Evolutionary conservation across 805 yeast genomes (phyloP).

Genomic region (Suhomyces tanzawaensis): DNA sequence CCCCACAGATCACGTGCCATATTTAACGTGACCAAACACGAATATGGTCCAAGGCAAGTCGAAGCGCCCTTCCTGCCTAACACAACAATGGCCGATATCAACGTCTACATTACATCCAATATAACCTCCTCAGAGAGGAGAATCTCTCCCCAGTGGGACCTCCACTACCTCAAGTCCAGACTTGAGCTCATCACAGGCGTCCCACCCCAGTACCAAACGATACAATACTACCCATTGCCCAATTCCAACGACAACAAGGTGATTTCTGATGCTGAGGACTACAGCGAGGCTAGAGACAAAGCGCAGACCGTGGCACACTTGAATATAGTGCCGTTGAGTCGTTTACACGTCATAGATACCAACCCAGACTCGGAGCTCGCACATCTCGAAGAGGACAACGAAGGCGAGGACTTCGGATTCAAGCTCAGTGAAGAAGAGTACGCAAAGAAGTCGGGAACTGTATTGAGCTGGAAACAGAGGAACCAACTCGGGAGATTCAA

Average conservation of each 20-base stretch:
- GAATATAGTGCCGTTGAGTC: constrained; percentile 37
- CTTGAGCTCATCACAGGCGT: constrained; percentile 76
- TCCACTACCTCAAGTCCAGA: constrained; percentile 49
- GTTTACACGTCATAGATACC: constrained; percentile 58
- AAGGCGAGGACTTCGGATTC: constrained; percentile 31
- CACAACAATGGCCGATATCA: constrained; percentile 40
- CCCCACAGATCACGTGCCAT: too few relatives aligned
- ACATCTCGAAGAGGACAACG: constrained; percentile 23
- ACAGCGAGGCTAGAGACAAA: constrained; percentile 14
- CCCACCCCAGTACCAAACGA: constrained; percentile 52
- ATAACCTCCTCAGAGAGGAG: constrained; percentile 70
- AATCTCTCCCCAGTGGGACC: constrained; percentile 59
- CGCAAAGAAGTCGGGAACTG: constrained; percentile 57
- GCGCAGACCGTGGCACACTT: constrained; percentile 22
- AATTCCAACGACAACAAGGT: constrained; percentile 35
- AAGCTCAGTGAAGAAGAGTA: constrained; percentile 61
- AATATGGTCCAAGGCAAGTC: not conserved
- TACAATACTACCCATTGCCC: constrained; percentile 44
- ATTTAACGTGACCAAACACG: too few relatives aligned
- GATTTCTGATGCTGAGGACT: constrained; percentile 16
- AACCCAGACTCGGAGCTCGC: constrained; percentile 52
- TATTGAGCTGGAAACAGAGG: constrained; percentile 71
- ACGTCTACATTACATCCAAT: constrained; percentile 58
- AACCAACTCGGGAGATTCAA: constrained; percentile 72
- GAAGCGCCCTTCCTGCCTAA: not conserved